Percentiles rank a stretch among this genome's conserved stretches.
Evolutionary conservation across 345 rosid genomes (phyloP).

Genomic region (Ricinus communis): DNA sequence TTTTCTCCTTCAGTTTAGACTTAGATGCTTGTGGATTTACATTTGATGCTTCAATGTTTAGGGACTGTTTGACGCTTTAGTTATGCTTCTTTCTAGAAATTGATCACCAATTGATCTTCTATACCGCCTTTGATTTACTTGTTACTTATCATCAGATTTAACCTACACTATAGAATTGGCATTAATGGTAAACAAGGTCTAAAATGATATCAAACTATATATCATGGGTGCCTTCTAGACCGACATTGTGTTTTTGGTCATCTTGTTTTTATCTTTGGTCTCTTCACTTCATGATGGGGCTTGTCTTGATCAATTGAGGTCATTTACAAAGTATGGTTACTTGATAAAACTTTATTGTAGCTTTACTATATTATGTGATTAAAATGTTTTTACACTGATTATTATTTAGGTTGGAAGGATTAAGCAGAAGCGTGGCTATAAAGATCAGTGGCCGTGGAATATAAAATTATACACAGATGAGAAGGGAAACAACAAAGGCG

Average conservation of each 20-base stretch:
- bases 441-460: slow-evolving; percentile 98
- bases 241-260: no score
- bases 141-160: background rate
- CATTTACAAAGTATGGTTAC: no score
- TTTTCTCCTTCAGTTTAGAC: slow-evolving; percentile 27
- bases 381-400: slow-evolving; percentile 1
- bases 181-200: background rate
- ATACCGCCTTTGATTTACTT: background rate
- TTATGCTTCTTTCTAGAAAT: no score
- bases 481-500: slow-evolving; percentile 87
- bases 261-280: no score
- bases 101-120: background rate
- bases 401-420: slow-evolving; percentile 77
- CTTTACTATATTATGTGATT: background rate
- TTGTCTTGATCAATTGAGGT: no score
- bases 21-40: background rate
- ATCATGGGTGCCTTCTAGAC: no score
- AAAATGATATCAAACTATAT: no score
- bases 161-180: background rate
- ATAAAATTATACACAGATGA: slow-evolving; percentile 93
- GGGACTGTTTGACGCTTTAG: background rate
- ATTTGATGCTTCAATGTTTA: background rate
- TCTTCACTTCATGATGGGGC: no score
- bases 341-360: no score
- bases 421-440: slow-evolving; percentile 95